Conservation (phyloP, 345 rosid species). For the Garcia nutans region DNA sequence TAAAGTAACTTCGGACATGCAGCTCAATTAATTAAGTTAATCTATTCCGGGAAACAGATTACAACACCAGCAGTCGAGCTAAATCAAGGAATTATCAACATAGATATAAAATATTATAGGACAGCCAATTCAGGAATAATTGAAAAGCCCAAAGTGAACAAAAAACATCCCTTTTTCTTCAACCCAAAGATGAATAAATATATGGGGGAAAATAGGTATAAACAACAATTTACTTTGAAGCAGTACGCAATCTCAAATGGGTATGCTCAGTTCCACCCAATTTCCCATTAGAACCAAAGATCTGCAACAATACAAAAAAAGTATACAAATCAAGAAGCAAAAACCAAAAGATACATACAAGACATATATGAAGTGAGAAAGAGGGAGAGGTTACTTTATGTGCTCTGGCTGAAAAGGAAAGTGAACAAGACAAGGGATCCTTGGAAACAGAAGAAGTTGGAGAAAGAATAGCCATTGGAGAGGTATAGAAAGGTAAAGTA, state of each 20-base stretch:
- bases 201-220: background rate
- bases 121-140: background rate
- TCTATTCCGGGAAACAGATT: background rate
- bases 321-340: background rate
- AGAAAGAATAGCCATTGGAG: slow-evolving; percentile 10
- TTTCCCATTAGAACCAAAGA: slow-evolving; percentile 30
- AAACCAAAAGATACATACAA: background rate
- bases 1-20: background rate
- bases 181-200: background rate
- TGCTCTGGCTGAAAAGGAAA: background rate
- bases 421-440: background rate
- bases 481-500: background rate
- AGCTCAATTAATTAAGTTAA: background rate
- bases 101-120: background rate
- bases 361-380: background rate
- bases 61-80: background rate
- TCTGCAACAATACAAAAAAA: slow-evolving; percentile 31
- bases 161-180: background rate
- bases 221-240: slow-evolving; percentile 36
- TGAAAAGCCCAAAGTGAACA: too few species aligned
- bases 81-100: background rate
- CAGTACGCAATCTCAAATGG: slow-evolving; percentile 30
- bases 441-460: slow-evolving; percentile 12
- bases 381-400: background rate
- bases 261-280: slow-evolving; percentile 30